Evolutionary conservation across 306 rosid genomes (phyloP).

Genomic region (Cicer bijugum): DNA sequence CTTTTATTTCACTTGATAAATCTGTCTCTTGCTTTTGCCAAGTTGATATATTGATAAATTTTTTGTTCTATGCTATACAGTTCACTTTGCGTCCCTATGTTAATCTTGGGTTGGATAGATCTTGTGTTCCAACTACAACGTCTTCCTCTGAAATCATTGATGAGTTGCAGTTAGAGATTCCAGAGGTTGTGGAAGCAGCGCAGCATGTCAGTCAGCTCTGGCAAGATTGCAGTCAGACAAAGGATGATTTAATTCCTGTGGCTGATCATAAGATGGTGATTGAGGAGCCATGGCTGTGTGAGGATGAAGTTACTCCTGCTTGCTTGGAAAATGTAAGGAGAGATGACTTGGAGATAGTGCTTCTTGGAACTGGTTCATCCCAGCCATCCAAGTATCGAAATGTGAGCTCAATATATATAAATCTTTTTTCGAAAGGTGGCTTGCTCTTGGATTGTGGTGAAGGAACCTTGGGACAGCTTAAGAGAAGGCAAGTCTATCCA

Average conservation of each 20-base stretch:
- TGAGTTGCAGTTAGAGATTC: constrained; percentile 75
- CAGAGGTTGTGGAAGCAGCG: constrained; percentile 78
- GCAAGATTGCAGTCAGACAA: constrained; percentile 50
- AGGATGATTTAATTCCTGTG: constrained; percentile 46
- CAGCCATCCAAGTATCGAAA: constrained; percentile 97
- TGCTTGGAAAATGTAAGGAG: constrained; percentile 82
- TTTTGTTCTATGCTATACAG: constrained; percentile 53
- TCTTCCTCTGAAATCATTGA: constrained; percentile 60
- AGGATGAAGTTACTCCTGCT: constrained; percentile 57
- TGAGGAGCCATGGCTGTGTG: constrained; percentile 85
- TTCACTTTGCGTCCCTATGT: constrained; percentile 85
- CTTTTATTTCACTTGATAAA: constrained; percentile 1
- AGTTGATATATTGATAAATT: constrained; percentile 37
- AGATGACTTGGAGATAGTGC: constrained; percentile 94
- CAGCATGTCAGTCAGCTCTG: constrained; percentile 70
- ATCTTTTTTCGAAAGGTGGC: constrained; percentile 85
- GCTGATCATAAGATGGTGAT: constrained; percentile 49
- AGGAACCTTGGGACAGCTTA: constrained; percentile 93
- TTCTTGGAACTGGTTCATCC: constrained; percentile 96
- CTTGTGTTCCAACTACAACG: constrained; percentile 62
- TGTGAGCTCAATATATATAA: constrained; percentile 81
- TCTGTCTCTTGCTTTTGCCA: constrained; percentile 24
- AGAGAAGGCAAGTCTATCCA: constrained; percentile 66
- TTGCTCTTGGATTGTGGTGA: constrained; percentile 92
- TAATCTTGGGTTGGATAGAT: constrained; percentile 78